Base-by-base conservation (phyloP, 139 green algal genomes). In the Coelastrella sp. region DNA sequence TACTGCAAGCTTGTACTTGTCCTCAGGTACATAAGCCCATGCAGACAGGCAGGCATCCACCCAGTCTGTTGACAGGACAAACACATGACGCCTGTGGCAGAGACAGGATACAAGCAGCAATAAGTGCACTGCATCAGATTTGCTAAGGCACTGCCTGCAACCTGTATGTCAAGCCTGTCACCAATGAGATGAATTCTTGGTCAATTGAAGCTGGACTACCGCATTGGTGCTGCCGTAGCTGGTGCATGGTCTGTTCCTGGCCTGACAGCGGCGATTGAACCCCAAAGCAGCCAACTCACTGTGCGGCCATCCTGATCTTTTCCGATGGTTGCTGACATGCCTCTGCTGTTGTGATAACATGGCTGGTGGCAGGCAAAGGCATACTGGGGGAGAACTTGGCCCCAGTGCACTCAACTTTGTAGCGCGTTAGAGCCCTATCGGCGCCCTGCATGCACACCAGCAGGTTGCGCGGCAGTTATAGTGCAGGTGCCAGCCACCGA, bases 381-480 rank as follows among this genome's bases (percentile, higher is more conserved):
- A 88, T 88, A 68, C 17, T 23, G 22, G 83, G 19, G 8, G 83
- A 88, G 68, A 80, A 88, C 17, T 6, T 19, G 4, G 54, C 54
- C 5, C 83, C 83, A 16, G n/a, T 80, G 83, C 83, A 88, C n/a
- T 88, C 83, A 61, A 88, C 83, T 19, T 88, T 88, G 68, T 88
- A 88, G 22, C 83, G 83, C 19, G 20, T 68, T 23, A 88, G 47
- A 32, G 58, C 83, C 4, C 83, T 54, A 61, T 88, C 83, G 60
- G 80, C 8, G 57, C 66, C 83, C 83, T 88, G 83, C 66, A 77
- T 13, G 61, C 61, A 22, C 22, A 5, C n/a, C 22, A 32, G 16
- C 20, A 17, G 6, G 23, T 19, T 13, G 76, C 76, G 32, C 32
- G 32, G 32, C 32, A 47, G 32, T 47, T 47, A 47, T 47, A 47